Conservation (phyloP, 108 stramenopile species). For the Skeletonema potamos region DNA sequence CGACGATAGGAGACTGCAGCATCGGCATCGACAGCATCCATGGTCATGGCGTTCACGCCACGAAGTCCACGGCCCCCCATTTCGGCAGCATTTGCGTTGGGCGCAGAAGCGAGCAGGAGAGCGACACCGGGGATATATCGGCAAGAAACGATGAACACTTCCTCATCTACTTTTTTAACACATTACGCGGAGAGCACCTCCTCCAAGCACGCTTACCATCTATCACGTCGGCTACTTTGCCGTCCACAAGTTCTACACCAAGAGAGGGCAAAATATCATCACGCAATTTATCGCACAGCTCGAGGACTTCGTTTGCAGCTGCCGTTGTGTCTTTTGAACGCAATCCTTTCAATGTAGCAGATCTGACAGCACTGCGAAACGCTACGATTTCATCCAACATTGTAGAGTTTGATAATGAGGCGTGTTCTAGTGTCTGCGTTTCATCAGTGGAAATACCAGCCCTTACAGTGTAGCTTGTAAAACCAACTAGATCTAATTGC, state of each 20-base stretch:
- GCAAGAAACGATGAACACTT: neutral
- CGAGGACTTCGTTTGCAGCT: constrained; percentile 48
- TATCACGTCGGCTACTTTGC: constrained; percentile 5
- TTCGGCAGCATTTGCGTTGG: too few relatives aligned
- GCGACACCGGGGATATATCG: too few relatives aligned
- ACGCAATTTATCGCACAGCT: constrained; percentile 70
- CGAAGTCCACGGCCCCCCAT: too few relatives aligned
- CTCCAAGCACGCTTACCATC: constrained; percentile 21
- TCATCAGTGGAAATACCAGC: constrained; percentile 53
- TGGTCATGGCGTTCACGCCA: too few relatives aligned
- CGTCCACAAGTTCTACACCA: constrained; percentile 71
- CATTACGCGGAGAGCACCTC: constrained; percentile 16
- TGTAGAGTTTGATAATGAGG: constrained; percentile 11
- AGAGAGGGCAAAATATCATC: constrained; percentile 56
- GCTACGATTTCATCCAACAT: constrained; percentile 54
- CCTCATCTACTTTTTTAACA: neutral
- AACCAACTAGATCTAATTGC: constrained; percentile 66
- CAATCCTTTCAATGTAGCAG: constrained; percentile 47
- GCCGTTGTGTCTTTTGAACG: constrained; percentile 7
- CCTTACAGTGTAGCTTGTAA: constrained; percentile 52
- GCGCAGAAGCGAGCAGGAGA: too few relatives aligned
- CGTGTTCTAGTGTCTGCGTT: neutral
- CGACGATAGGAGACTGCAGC: too few relatives aligned
- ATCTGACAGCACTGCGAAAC: constrained; percentile 64
- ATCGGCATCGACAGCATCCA: too few relatives aligned